Conservation (phyloP, 345 rosid genomes). For the Eucalyptus pauciflora region DNA sequence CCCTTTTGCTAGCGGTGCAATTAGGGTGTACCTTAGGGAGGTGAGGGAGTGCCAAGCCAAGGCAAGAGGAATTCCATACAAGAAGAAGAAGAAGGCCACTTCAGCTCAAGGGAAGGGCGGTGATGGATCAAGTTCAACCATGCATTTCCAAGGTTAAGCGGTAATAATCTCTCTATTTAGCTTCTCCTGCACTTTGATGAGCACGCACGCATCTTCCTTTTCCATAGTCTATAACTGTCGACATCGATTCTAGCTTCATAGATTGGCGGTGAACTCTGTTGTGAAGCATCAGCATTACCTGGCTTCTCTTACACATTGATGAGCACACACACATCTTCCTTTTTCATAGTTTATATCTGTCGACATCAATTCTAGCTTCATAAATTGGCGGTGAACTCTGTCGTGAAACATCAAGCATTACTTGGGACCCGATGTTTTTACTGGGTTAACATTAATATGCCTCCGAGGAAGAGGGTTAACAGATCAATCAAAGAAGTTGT, state of each 20-base stretch:
- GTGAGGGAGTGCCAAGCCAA: slow-evolving; percentile 84
- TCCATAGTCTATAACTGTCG: not conserved
- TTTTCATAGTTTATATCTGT: not conserved
- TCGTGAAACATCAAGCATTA: not conserved
- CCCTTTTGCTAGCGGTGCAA: slow-evolving; percentile 70
- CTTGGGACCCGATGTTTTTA: not conserved
- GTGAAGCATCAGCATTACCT: not conserved
- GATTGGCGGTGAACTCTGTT: not conserved
- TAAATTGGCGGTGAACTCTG: not conserved
- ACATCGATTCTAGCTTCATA: not conserved
- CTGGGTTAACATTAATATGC: not conserved
- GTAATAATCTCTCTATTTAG: not conserved
- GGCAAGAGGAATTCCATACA: slow-evolving; percentile 83
- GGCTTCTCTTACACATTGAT: not conserved
- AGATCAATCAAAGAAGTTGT: not conserved
- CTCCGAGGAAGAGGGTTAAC: not conserved
- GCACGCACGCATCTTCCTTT: not conserved
- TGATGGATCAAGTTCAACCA: slow-evolving; percentile 29
- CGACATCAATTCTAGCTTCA: not conserved
- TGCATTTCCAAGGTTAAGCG: slow-evolving; percentile 10
- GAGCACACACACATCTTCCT: not conserved
- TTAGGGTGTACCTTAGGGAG: slow-evolving; percentile 71
- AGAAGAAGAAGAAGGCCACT: slow-evolving; percentile 61
- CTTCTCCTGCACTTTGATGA: not conserved
- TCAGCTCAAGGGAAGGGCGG: slow-evolving; percentile 5